Evolutionary conservation across 495 filamentous ascomycete genomes (phyloP), one percentile per base, ranked within the genome.

Genomic region (Cetradonia linearis): DNA sequence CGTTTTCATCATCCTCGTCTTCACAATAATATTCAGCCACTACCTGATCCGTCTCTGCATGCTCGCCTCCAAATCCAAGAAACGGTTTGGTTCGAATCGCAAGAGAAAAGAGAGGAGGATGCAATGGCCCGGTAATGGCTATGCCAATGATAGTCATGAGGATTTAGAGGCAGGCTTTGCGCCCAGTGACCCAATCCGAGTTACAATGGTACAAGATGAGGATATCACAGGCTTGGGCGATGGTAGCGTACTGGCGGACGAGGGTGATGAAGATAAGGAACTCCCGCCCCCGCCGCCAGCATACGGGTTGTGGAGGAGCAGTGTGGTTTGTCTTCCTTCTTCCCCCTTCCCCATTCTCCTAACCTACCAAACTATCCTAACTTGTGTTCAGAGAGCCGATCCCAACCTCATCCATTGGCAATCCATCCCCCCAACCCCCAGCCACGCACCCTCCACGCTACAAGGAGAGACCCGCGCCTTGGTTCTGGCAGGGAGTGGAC

Each of bases 271-370:
- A 8, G 58, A 63, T 27, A 25, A 63, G 31, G 55, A 47, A 3
- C 34, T 63, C 2, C 68, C 77, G 42, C 61, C 63, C 14, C 84
- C 87, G 18, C 90, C 90, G 36, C 90, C 90, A 18, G 88, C 89
- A n/a, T 95, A 95, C 71, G 90, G 89, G 2, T 68, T 87, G 11
- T 95, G 89, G 89, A 75, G 87, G 61, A 80, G 82, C 70, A 88
- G 84, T 69, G 87, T 93, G 73, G 87, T 90, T 81, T 70, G 34
- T 56, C 18, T 61, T n/a, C 33, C 30, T 3, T 8, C 7, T 13
- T 13, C 14, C 30, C 36, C 16, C 11, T 10, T 30, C 31, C 38
- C 28, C 60, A 2, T 0, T 53, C 13, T 11, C 28, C 2, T 42
- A 52, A 16, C 16, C 11, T 11, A 28, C 28, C 33, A 31, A 28